These are phyloP conservation scores for Pseudisothecium myosuroides DNA, from an alignment of 225 moss, liverwort and hornwort species.

Conservation along the genomic window DNA sequence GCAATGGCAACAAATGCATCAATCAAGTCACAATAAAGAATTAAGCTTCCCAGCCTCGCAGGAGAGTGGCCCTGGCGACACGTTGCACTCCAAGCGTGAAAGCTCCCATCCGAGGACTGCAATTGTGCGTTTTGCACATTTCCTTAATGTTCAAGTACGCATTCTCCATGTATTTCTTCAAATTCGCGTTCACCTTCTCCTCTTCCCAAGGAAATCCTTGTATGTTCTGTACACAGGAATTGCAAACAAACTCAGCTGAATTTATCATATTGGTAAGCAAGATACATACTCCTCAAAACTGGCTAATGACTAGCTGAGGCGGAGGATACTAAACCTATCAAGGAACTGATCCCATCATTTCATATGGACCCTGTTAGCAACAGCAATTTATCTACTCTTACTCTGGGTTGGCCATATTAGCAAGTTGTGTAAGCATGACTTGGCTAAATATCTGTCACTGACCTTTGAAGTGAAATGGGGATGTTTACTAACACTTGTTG, in stretches of 20 bases:
- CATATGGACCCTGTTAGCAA: not conserved
- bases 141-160: constrained; percentile 68
- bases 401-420: not conserved
- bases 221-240: constrained; percentile 38
- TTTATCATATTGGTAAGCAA: not conserved
- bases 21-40: not conserved
- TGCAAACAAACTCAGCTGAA: not conserved
- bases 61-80: constrained; percentile 75
- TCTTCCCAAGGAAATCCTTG: constrained; percentile 98
- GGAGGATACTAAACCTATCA: not conserved
- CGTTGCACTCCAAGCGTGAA: constrained; percentile 82
- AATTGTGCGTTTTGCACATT: constrained; percentile 59
- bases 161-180: constrained; percentile 76
- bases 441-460: not conserved
- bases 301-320: not conserved
- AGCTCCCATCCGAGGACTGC: constrained; percentile 88
- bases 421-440: not conserved
- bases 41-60: constrained; percentile 96
- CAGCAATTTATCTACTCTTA: not conserved
- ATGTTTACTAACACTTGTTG: not conserved
- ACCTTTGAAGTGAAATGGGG: not conserved
- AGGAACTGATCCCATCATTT: not conserved
- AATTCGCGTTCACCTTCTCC: constrained; percentile 65
- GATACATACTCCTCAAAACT: not conserved
- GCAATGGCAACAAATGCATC: not conserved